Conservation (phyloP, 441 rosid species). For the Euphorbia neoarborescens region DNA sequence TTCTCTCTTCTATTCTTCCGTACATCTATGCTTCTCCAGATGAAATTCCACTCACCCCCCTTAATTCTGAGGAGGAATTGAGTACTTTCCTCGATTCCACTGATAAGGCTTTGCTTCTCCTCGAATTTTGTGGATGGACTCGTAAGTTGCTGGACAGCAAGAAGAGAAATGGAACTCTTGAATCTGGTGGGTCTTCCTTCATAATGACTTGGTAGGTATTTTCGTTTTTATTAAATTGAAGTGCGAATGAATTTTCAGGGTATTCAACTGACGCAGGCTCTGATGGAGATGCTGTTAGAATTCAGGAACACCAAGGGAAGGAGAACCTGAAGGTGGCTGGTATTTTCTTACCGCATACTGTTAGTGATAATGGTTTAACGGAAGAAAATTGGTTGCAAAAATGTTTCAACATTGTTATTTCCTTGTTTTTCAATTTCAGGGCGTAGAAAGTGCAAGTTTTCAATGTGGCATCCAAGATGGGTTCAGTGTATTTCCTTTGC, state of each 20-base stretch:
- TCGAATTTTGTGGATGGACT: constrained; percentile 85
- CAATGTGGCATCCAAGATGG: constrained; percentile 50
- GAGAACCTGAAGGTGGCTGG: constrained; percentile 76
- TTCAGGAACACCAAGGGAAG: constrained; percentile 25
- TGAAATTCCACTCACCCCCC: constrained; percentile 42
- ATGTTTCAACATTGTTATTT: constrained; percentile 8
- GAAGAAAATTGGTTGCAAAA: constrained; percentile 6
- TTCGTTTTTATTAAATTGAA: not conserved
- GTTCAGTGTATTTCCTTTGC: constrained; percentile 53
- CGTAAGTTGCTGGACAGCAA: constrained; percentile 32
- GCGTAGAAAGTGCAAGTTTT: constrained; percentile 32
- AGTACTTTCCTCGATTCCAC: constrained; percentile 54
- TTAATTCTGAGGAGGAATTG: constrained; percentile 48
- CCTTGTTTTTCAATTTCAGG: constrained; percentile 32
- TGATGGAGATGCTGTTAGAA: constrained; percentile 28
- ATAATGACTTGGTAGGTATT: not conserved
- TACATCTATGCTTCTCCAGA: constrained; percentile 37
- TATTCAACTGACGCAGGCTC: constrained; percentile 26
- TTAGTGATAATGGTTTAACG: constrained; percentile 19
- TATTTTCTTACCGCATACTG: constrained; percentile 47
- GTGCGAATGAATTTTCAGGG: constrained; percentile 16
- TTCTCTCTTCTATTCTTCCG: constrained; percentile 49
- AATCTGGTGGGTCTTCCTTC: constrained; percentile 19
- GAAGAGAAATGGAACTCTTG: constrained; percentile 39
- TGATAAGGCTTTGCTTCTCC: constrained; percentile 60